phyloP scores from a whole-genome alignment of 2,329 filamentous ascomycete species.

The Cryphonectria japonica region DNA sequence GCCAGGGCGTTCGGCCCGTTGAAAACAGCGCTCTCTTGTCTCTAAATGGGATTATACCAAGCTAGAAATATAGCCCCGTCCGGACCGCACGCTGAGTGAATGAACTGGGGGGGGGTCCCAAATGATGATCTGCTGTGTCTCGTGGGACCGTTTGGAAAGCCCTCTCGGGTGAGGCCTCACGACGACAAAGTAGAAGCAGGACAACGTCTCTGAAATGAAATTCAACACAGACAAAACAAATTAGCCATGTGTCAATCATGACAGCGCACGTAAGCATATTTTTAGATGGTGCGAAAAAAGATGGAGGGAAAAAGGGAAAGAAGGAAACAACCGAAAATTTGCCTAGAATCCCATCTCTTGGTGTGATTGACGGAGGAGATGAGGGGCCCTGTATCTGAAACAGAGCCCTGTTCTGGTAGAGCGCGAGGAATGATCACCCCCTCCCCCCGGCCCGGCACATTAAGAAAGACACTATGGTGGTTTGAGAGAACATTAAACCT shows the following conservation, averaged over 20 bases:
- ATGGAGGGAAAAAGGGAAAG: background rate
- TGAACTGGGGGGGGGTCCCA: background rate
- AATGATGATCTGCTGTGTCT: conserved; percentile 7
- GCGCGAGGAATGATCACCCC: background rate
- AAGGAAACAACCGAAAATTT: background rate
- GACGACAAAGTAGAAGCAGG: background rate
- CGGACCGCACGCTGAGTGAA: background rate
- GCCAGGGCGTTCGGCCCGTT: background rate
- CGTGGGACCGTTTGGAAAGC: background rate
- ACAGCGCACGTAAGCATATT: background rate
- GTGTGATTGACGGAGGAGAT: conserved; percentile 6
- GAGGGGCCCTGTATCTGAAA: conserved; percentile 12
- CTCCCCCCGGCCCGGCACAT: background rate
- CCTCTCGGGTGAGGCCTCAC: background rate
- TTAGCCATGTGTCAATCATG: background rate
- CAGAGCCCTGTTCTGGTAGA: background rate
- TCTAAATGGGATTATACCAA: background rate
- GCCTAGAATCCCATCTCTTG: background rate
- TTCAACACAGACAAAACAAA: background rate
- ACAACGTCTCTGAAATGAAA: background rate
- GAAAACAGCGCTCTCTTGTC: background rate
- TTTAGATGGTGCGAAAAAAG: background rate
- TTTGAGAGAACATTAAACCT: background rate
- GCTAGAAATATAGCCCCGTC: background rate
- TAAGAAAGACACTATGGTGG: background rate